These are phyloP conservation scores for Xylariaceae sp. DNA, from an alignment of 2,329 filamentous ascomycete species.

Conservation along the genomic window DNA sequence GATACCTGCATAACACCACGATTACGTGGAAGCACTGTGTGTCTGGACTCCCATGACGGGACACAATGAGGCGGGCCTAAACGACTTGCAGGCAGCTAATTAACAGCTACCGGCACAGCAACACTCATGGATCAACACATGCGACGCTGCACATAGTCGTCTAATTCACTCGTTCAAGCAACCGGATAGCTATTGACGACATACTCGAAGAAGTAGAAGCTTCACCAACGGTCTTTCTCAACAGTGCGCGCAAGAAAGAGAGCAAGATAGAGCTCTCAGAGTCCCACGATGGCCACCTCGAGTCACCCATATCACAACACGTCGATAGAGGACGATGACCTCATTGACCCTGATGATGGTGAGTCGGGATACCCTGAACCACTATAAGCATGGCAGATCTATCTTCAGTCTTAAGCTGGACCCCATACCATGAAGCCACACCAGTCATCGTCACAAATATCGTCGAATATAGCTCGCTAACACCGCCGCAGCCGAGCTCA, in stretches of 20 bases:
- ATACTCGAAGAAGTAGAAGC: neutral
- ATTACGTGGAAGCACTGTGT: neutral
- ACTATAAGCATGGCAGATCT: neutral
- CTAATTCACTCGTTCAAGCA: too few species aligned
- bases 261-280: conserved; percentile 5
- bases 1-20: neutral
- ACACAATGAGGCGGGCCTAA: too few species aligned
- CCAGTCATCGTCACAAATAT: too few species aligned
- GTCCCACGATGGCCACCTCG: conserved; percentile 41
- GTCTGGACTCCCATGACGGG: neutral
- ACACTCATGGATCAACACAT: neutral
- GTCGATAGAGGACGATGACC: conserved; percentile 56
- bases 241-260: neutral
- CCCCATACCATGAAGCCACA: too few species aligned
- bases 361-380: conserved; percentile 24
- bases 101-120: neutral
- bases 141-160: neutral
- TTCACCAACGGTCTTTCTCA: neutral
- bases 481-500: conserved; percentile 62
- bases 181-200: neutral
- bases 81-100: neutral
- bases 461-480: conserved; percentile 5
- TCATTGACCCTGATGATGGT: conserved; percentile 79
- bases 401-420: neutral
- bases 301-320: conserved; percentile 57